phyloP scores from a whole-genome alignment of 2,329 filamentous ascomycete species.

The Verticillium tricorpus region DNA sequence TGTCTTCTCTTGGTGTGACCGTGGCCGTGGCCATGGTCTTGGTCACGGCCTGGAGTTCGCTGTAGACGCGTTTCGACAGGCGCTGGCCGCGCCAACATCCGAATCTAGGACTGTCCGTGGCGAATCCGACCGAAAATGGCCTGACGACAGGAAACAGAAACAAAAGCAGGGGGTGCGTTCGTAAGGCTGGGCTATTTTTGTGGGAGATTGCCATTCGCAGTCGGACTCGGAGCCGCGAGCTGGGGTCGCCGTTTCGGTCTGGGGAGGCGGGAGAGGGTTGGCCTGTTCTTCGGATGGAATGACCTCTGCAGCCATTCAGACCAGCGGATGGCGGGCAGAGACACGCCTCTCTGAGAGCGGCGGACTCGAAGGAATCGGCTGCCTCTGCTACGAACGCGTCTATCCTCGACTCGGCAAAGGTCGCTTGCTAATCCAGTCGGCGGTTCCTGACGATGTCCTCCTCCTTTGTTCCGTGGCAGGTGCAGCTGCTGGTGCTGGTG shows the following conservation, averaged over 20 bases:
- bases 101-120: neutral
- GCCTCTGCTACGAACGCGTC: neutral
- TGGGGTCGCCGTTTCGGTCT: neutral
- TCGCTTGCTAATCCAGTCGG: neutral
- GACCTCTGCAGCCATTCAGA: neutral
- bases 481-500: neutral
- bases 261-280: neutral
- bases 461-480: neutral
- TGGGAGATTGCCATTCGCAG: neutral
- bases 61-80: neutral
- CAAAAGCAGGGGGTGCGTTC: neutral
- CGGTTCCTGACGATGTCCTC: neutral
- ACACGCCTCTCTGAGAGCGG: neutral
- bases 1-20: neutral
- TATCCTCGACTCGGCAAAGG: neutral
- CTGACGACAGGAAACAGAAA: neutral
- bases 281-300: neutral
- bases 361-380: neutral
- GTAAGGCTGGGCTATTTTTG: neutral
- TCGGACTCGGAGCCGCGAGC: neutral
- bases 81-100: neutral
- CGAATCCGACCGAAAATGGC: neutral
- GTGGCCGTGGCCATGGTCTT: neutral
- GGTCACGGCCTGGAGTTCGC: neutral
- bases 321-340: too few species aligned